These are phyloP conservation scores for Sergeia podlipaevii DNA, from an alignment of 208 protist species.

Conservation along the genomic window DNA sequence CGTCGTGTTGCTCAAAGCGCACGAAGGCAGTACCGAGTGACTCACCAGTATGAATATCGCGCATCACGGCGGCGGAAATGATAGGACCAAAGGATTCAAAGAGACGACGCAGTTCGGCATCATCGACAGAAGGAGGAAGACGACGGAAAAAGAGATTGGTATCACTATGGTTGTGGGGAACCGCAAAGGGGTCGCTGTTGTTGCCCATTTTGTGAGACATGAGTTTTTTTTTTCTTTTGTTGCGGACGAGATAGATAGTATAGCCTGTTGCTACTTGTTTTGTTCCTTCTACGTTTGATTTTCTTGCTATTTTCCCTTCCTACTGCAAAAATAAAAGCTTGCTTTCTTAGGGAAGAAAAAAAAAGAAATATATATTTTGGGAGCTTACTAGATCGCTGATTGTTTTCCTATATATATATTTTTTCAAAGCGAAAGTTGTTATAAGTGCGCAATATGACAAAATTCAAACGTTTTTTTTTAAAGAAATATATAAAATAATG, in stretches of 20 bases:
- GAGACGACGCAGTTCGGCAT: slow-evolving; percentile 15
- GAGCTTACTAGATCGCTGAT: too few relatives aligned
- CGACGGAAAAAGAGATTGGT: slow-evolving; percentile 39
- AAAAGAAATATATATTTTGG: not conserved
- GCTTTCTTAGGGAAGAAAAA: slow-evolving; percentile 1
- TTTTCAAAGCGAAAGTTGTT: too few relatives aligned
- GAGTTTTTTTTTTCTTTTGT: not conserved
- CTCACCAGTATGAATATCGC: slow-evolving; percentile 51
- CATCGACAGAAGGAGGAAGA: slow-evolving; percentile 19
- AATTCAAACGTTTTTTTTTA: too few relatives aligned
- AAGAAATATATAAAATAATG: too few relatives aligned
- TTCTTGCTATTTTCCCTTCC: slow-evolving; percentile 3
- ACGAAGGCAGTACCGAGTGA: slow-evolving; percentile 51
- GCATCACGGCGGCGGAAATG: slow-evolving; percentile 23
- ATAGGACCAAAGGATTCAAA: slow-evolving; percentile 26
- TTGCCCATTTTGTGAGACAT: not conserved
- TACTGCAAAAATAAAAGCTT: not conserved
- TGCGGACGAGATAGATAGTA: too few relatives aligned
- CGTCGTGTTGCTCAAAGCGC: slow-evolving; percentile 23
- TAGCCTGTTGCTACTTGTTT: not conserved
- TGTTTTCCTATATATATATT: too few relatives aligned
- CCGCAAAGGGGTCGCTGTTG: slow-evolving; percentile 2
- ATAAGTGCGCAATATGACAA: too few relatives aligned
- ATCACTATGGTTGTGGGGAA: slow-evolving; percentile 11
- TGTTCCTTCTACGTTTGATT: not conserved